These are phyloP conservation scores for Phaseolus lunatus DNA, from an alignment of 306 rosid genomes.

Conservation along the genomic window DNA sequence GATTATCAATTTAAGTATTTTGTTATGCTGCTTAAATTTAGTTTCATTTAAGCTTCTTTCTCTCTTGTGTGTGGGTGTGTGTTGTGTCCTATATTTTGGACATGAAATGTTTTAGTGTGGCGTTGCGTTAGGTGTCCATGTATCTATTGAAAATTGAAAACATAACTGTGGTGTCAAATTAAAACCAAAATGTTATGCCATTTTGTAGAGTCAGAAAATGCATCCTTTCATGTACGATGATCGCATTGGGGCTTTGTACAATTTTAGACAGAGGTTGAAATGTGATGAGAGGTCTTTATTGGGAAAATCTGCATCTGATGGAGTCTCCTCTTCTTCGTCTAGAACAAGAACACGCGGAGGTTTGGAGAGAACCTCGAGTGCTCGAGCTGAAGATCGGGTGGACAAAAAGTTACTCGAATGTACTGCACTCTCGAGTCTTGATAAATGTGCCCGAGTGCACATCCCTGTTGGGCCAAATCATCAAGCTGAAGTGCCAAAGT, in stretches of 20 bases:
- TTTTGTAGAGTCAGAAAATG: constrained; percentile 72
- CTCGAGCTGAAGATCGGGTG: constrained; percentile 36
- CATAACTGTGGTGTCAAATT: constrained; percentile 6
- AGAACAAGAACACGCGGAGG: constrained; percentile 41
- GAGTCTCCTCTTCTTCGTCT: constrained; percentile 49
- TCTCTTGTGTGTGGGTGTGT: neutral
- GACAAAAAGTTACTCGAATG: constrained; percentile 44
- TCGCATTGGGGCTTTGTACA: constrained; percentile 61
- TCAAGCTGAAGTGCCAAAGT: constrained; percentile 77
- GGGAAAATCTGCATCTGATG: constrained; percentile 46
- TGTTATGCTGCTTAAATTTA: neutral
- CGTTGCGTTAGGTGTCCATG: neutral
- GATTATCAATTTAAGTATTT: neutral
- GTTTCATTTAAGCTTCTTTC: neutral
- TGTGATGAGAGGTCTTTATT: constrained; percentile 50
- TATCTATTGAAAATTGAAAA: constrained; percentile 24
- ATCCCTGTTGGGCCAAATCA: constrained; percentile 61
- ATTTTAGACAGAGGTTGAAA: constrained; percentile 73
- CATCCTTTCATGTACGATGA: constrained; percentile 85
- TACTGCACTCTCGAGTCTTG: constrained; percentile 27
- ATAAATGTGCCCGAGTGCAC: constrained; percentile 42
- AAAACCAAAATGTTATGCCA: constrained; percentile 36
- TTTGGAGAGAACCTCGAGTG: constrained; percentile 39
- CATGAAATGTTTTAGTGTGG: neutral
- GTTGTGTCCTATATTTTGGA: neutral